Evolutionary conservation across 345 rosid genomes (phyloP).

Genomic region (Brassica nigra): DNA sequence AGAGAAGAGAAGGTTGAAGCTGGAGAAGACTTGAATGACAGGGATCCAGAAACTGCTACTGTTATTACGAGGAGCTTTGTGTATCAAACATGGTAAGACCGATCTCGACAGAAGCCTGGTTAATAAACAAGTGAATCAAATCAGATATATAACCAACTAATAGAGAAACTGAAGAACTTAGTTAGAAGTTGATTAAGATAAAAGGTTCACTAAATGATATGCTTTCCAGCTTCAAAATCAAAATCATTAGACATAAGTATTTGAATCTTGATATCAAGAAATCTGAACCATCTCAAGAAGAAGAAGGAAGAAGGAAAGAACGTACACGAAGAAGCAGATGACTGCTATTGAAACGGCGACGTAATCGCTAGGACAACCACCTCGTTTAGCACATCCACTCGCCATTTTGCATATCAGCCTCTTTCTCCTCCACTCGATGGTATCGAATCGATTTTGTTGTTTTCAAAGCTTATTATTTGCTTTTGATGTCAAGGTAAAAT

Average conservation of each 20-base stretch:
- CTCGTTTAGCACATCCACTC: constrained; percentile 51
- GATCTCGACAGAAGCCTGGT: constrained; percentile 68
- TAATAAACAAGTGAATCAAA: constrained; percentile 16
- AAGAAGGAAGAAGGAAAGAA: constrained; percentile 18
- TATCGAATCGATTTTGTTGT: no score
- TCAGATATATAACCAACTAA: neutral
- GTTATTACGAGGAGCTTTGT: constrained; percentile 64
- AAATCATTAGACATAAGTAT: neutral
- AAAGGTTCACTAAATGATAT: constrained; percentile 10
- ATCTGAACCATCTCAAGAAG: neutral
- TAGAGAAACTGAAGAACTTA: neutral
- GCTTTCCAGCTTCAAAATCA: constrained; percentile 18
- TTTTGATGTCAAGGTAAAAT: no score
- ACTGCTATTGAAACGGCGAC: constrained; percentile 61
- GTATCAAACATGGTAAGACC: constrained; percentile 60
- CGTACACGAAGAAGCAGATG: constrained; percentile 63
- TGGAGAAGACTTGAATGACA: constrained; percentile 69
- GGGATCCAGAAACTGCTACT: constrained; percentile 93
- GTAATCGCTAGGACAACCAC: constrained; percentile 93
- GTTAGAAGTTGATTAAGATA: neutral
- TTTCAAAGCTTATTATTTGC: no score
- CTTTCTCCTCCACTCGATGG: neutral
- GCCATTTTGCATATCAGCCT: constrained; percentile 44
- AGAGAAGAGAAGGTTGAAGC: constrained; percentile 70
- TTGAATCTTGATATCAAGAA: constrained; percentile 7